These are phyloP conservation scores for Striga hermonthica DNA, from an alignment of 305 asterid genomes.

Conservation along the genomic window DNA sequence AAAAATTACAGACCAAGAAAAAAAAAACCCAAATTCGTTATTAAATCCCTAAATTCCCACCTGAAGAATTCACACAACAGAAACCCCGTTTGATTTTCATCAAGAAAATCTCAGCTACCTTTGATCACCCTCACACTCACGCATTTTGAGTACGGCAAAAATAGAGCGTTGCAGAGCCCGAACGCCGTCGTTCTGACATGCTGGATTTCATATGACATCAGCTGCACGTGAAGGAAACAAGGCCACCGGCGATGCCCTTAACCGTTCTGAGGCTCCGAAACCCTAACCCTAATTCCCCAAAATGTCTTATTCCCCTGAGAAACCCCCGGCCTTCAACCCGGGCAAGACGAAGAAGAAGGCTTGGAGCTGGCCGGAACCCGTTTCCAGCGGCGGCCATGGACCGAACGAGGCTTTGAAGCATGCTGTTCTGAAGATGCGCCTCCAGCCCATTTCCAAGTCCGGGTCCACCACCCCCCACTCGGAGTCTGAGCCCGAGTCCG, in stretches of 20 bases:
- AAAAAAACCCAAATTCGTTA: no score
- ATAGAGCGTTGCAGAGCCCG: no score
- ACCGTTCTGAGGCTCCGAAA: constrained; percentile 34
- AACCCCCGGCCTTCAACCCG: constrained; percentile 30
- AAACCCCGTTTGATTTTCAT: no score
- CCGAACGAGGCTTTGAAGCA: constrained; percentile 53
- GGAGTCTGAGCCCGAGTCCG: constrained; percentile 53
- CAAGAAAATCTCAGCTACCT: no score
- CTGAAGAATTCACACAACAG: no score
- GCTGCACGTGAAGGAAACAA: no score
- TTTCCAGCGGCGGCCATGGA: constrained; percentile 34
- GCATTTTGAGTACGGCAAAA: no score
- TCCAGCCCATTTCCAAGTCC: constrained; percentile 49
- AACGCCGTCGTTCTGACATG: no score
- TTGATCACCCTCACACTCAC: no score
- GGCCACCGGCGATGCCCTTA: constrained; percentile 30
- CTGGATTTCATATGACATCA: no score
- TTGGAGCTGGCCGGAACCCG: constrained; percentile 43
- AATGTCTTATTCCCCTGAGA: constrained; percentile 55
- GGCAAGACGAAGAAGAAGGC: constrained; percentile 25
- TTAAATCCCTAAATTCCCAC: no score
- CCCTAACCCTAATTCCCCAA: constrained; percentile 28
- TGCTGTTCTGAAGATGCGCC: constrained; percentile 53
- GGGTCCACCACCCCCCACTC: constrained; percentile 66
- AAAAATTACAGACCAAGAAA: no score